Evolutionary conservation across 192 early-diverging fungal species (phyloP), one percentile per base, ranked within the genome.

Genomic region (Entomortierella beljakovae): DNA sequence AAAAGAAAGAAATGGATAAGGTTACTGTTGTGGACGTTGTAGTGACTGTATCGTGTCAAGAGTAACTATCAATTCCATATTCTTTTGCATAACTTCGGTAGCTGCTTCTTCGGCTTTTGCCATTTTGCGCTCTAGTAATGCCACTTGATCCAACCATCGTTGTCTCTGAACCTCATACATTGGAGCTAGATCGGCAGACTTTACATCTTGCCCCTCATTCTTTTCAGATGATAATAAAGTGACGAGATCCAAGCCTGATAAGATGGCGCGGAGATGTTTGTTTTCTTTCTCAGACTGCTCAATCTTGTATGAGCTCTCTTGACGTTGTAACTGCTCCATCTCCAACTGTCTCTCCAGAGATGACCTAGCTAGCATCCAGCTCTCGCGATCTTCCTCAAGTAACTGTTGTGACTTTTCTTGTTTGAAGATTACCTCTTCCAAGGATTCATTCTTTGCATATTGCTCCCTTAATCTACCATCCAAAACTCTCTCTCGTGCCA

Each of bases 31-130:
- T n/a, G n/a, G n/a, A n/a, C n/a, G n/a, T n/a, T n/a, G n/a, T n/a
- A n/a, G n/a, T n/a, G 60, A 71, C 4, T 68, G 73, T 13, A 55
- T 61, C 55, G 64, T 43, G 18, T 77, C 74, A 2, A 77, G 46
- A 34, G 74, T 61, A 1, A 77, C 74, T 61, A 69, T 77, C 11
- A 77, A 49, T 26, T 77, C 74, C 74, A 77, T 77, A 29, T 77
- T 77, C 55, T 68, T 77, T 28, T 77, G 61, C 54, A 64, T 38
- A 28, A 69, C 64, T 4, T 54, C 55, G 15, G 66, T 56, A 6
- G 74, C 61, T 5, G 61, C 74, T 48, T 68, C 61, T 25, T 77
- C 74, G 16, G 61, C 35, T 55, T 51, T 68, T 28, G 74, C 55
- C 65, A 77, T 64, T 55, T 77, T 77, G 28, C 42, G 59, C 20